These are phyloP conservation scores for Lunasporangiospora selenospora DNA, from an alignment of 192 early-diverging fungal genomes.

Conservation along the genomic window DNA sequence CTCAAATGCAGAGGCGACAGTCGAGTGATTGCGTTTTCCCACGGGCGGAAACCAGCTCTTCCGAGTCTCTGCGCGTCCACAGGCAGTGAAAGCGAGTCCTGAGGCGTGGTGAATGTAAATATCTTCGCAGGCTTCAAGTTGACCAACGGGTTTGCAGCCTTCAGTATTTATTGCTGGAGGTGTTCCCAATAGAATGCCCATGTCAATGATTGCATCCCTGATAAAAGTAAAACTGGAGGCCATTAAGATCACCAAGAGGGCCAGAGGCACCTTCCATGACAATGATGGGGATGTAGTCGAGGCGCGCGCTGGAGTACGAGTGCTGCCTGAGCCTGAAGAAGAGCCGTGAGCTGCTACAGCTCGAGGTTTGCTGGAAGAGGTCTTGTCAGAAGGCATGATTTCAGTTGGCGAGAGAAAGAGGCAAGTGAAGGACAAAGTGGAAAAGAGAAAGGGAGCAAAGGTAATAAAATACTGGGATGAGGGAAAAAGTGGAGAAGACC, in stretches of 20 bases:
- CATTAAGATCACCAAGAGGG: background rate
- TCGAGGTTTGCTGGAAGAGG: too few species aligned
- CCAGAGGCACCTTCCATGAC: too few species aligned
- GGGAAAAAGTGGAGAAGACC: too few species aligned
- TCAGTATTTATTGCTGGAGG: background rate
- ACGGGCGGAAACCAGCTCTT: constrained; percentile 47
- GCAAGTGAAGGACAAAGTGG: too few species aligned
- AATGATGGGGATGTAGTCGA: background rate
- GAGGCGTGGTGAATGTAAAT: constrained; percentile 56
- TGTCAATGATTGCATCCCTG: background rate
- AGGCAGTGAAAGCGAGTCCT: constrained; percentile 55
- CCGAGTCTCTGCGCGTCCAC: constrained; percentile 48
- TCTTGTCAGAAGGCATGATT: too few species aligned
- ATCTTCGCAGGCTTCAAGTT: constrained; percentile 57
- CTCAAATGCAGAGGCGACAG: constrained; percentile 4
- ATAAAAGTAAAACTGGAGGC: background rate
- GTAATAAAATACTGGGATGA: too few species aligned
- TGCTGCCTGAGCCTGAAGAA: too few species aligned
- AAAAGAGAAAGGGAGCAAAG: too few species aligned
- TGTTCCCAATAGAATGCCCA: background rate
- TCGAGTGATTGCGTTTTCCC: constrained; percentile 4
- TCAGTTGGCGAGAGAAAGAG: too few species aligned
- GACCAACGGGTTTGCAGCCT: background rate
- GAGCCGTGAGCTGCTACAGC: too few species aligned
- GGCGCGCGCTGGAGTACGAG: too few species aligned